Percentiles rank a stretch among this genome's conserved stretches.
phyloP scores from a whole-genome alignment of 805 yeast species.

The Blastobotrys robertii region DNA sequence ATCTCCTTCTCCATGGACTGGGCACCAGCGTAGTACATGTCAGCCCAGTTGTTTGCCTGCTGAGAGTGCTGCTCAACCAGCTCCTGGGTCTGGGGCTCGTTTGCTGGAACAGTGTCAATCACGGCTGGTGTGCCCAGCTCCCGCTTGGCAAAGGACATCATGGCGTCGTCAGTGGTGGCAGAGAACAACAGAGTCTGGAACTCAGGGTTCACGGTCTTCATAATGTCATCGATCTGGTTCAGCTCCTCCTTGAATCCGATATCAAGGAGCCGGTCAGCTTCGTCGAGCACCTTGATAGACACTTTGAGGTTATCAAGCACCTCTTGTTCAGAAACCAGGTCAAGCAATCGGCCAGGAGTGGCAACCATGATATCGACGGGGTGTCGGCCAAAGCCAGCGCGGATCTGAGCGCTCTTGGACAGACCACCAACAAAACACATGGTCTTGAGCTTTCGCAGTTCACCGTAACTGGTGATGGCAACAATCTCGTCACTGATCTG shows the following conservation, averaged over 20 bases:
- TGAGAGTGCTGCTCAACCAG: conserved; percentile 62
- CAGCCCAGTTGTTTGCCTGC: conserved; percentile 43
- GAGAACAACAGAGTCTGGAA: conserved; percentile 68
- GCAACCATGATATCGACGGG: conserved; percentile 55
- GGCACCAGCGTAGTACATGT: conserved; percentile 47
- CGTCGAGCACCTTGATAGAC: conserved; percentile 69
- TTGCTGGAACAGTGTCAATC: conserved; percentile 64
- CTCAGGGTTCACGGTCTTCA: conserved; percentile 30
- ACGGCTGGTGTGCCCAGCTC: conserved; percentile 25
- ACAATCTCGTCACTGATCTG: conserved; percentile 64
- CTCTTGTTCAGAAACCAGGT: conserved; percentile 39
- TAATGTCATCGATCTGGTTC: conserved; percentile 41
- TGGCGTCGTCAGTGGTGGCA: conserved; percentile 73
- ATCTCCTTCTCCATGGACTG: conserved; percentile 37
- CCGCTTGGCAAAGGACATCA: conserved; percentile 53
- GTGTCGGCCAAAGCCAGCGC: conserved; percentile 21
- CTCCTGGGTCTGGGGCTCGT: conserved; percentile 71
- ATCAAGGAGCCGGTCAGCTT: conserved; percentile 81
- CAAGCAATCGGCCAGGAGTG: conserved; percentile 81
- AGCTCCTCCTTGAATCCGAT: conserved; percentile 68
- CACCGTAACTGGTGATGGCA: conserved; percentile 33
- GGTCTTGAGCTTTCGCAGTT: conserved; percentile 29
- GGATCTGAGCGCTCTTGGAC: conserved; percentile 32
- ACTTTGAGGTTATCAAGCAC: conserved; percentile 43
- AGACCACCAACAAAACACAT: conserved; percentile 63